Conservation (phyloP, 164 flowering plant genomes). For the Chloranthus sessilifolius region DNA sequence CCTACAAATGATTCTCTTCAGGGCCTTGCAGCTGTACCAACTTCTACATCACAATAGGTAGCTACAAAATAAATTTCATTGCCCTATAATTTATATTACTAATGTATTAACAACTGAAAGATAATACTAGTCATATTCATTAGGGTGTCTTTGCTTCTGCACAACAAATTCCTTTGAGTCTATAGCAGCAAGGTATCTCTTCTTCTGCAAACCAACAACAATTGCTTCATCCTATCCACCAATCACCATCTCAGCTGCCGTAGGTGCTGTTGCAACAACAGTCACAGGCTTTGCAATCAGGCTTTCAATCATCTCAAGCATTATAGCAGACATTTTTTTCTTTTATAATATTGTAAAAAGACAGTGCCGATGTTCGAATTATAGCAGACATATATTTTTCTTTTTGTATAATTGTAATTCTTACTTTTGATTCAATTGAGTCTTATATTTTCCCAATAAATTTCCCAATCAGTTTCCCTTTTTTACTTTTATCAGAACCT, state of each 20-base stretch:
- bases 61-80: too few species aligned
- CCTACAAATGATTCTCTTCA: constrained; percentile 37
- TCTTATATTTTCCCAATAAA: too few species aligned
- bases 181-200: constrained; percentile 30
- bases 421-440: too few species aligned
- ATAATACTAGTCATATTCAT: constrained; percentile 24
- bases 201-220: constrained; percentile 33
- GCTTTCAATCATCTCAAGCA: too few species aligned
- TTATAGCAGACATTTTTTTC: constrained; percentile 84
- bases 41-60: constrained; percentile 47
- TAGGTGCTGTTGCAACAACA: constrained; percentile 72
- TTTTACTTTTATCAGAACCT: too few species aligned
- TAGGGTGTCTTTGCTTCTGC: constrained; percentile 40
- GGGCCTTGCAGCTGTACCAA: constrained; percentile 30
- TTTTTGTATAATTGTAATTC: too few species aligned
- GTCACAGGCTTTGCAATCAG: constrained; percentile 74
- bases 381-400: too few species aligned
- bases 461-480: too few species aligned
- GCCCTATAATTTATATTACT: too few species aligned
- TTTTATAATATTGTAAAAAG: too few species aligned
- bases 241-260: constrained; percentile 74
- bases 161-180: constrained; percentile 27
- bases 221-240: constrained; percentile 44
- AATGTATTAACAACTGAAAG: too few species aligned
- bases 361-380: too few species aligned